Evolutionary conservation across 2,329 filamentous ascomycete species (phyloP).

Genomic region (Microcyclospora pomicola): DNA sequence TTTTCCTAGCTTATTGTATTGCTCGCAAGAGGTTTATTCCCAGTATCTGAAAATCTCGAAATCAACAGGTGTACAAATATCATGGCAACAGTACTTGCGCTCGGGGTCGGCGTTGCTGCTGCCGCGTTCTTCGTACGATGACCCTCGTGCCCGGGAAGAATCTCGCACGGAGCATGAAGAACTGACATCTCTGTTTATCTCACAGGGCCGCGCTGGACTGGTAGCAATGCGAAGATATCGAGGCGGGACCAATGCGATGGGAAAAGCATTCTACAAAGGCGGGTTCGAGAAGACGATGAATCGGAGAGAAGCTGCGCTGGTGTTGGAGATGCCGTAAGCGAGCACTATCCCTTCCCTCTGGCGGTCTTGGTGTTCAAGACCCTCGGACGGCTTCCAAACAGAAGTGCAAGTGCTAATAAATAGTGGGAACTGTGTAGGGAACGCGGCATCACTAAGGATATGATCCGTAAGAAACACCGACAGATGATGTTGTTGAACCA

Average conservation of each 20-base stretch:
- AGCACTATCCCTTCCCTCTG: not conserved
- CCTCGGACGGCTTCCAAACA: not conserved
- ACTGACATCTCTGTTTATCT: constrained; percentile 4
- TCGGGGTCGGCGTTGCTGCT: constrained; percentile 48
- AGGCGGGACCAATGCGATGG: constrained; percentile 60
- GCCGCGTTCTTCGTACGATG: constrained; percentile 49
- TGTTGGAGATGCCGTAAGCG: constrained; percentile 73
- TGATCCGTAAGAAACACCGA: constrained; percentile 88
- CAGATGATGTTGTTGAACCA: constrained; percentile 96
- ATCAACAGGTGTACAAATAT: not conserved
- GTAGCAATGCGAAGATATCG: constrained; percentile 76
- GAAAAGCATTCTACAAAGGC: constrained; percentile 92
- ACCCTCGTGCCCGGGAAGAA: not conserved
- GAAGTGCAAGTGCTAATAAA: not conserved
- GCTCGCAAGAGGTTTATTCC: not conserved
- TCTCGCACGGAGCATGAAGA: constrained; percentile 1
- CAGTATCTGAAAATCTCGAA: no score
- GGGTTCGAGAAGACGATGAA: constrained; percentile 97
- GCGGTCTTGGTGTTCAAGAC: not conserved
- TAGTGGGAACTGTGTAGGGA: constrained; percentile 44
- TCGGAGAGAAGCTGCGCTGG: constrained; percentile 76
- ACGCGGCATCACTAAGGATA: constrained; percentile 75
- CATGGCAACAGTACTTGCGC: constrained; percentile 47
- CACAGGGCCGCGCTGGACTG: constrained; percentile 76
- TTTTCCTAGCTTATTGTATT: not conserved